Conservation (phyloP, 1,139 yeast genomes). For the Sugiyamaella sp. region DNA sequence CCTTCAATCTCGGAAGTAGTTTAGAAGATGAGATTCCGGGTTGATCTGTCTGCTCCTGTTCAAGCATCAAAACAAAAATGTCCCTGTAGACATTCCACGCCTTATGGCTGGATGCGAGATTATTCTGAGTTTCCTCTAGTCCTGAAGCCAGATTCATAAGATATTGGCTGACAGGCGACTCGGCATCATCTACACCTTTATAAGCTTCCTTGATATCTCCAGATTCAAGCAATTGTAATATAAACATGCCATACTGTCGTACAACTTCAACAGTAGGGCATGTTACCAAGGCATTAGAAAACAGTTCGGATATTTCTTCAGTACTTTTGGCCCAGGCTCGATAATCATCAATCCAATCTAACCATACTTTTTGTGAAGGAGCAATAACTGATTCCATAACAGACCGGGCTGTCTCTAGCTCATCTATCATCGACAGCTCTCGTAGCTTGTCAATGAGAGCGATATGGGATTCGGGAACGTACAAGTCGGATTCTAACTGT, state of each 20-base stretch:
- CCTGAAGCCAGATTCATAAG: conserved; percentile 19
- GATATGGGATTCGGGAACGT: conserved; percentile 14
- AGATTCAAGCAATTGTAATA: conserved; percentile 2
- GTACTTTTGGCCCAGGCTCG: conserved; percentile 13
- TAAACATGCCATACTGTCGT: conserved; percentile 28
- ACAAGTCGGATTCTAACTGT: conserved; percentile 3
- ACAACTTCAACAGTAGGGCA: conserved; percentile 30
- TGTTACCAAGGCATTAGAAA: conserved; percentile 30
- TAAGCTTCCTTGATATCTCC: not conserved
- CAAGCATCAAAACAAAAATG: conserved; percentile 3
- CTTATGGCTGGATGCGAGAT: conserved; percentile 43
- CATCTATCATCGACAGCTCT: conserved; percentile 12
- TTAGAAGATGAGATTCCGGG: not conserved
- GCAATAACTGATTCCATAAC: conserved; percentile 12
- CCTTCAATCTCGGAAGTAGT: conserved; percentile 30
- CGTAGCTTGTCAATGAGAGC: conserved; percentile 9
- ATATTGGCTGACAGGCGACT: conserved; percentile 8
- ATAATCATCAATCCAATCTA: conserved; percentile 35
- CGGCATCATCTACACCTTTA: conserved; percentile 24
- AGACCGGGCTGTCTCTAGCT: conserved; percentile 17
- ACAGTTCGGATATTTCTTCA: conserved; percentile 24
- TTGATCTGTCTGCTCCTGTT: conserved; percentile 1
- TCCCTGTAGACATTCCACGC: conserved; percentile 45
- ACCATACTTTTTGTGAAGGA: conserved; percentile 33
- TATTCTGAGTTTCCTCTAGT: conserved; percentile 43